Conservation (phyloP, 2,329 filamentous ascomycete species). For the Exophiala mesophila region DNA sequence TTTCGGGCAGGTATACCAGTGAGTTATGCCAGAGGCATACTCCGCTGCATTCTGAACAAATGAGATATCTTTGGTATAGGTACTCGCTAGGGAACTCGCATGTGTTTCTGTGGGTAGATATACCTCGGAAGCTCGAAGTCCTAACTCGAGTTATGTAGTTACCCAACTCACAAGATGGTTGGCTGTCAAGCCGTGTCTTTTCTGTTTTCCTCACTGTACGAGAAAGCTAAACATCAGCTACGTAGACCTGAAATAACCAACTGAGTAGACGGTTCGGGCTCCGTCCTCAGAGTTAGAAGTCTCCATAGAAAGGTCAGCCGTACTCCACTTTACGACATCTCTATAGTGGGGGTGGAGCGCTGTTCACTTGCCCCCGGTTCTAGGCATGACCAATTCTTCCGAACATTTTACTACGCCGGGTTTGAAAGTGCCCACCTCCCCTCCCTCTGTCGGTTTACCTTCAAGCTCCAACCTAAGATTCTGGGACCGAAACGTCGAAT, state of each 20-base stretch:
- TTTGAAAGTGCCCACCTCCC: conserved; percentile 4
- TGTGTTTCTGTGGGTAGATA: conserved; percentile 1
- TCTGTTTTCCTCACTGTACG: not conserved
- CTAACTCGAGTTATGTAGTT: conserved; percentile 2
- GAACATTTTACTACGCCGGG: conserved; percentile 2
- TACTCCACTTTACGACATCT: conserved; percentile 4
- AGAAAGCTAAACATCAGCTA: conserved; percentile 4
- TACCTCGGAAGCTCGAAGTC: conserved; percentile 2
- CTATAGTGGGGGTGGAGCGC: conserved; percentile 3
- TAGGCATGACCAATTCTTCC: conserved; percentile 7
- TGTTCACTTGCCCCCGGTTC: conserved; percentile 2
- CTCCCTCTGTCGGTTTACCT: conserved; percentile 1
- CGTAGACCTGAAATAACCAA: conserved; percentile 4
- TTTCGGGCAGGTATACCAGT: conserved; percentile 9
- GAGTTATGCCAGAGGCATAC: conserved; percentile 2
- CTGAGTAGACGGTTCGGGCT: conserved; percentile 1
- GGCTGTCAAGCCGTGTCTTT: conserved; percentile 2
- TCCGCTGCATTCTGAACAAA: too few species aligned
- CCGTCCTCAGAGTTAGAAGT: conserved; percentile 1
- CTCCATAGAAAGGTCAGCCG: conserved; percentile 4
- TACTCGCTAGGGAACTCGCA: conserved; percentile 1
- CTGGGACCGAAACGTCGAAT: conserved; percentile 4
- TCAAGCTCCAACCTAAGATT: conserved; percentile 2
- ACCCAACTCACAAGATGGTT: conserved; percentile 2
- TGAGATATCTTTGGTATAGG: not conserved